Evolutionary conservation across 148 eudicot species (phyloP).

Genomic region (Salicornia ramosissima): DNA sequence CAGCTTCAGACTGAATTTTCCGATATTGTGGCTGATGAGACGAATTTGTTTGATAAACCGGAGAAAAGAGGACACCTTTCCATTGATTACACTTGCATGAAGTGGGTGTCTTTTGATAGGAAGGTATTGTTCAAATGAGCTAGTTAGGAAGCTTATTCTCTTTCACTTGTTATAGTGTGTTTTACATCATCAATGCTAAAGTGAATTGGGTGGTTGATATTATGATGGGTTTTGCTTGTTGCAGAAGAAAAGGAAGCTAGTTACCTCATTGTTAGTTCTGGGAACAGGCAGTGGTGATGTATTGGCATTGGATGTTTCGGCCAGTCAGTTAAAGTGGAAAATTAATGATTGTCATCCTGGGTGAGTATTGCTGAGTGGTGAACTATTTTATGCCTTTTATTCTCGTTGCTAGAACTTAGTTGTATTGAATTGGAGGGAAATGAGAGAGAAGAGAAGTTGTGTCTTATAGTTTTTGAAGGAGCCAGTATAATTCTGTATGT

Average conservation of each 20-base stretch:
- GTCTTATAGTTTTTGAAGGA: too few relatives aligned
- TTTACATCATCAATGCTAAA: neutral
- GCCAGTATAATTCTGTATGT: neutral
- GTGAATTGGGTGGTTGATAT: neutral
- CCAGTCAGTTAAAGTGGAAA: slow-evolving; percentile 88
- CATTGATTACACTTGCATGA: slow-evolving; percentile 93
- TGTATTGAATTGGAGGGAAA: neutral
- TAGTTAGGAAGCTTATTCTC: neutral
- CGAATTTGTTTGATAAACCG: slow-evolving; percentile 44
- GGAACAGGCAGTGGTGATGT: slow-evolving; percentile 96
- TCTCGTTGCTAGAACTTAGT: neutral
- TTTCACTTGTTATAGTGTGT: neutral
- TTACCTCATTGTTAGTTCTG: slow-evolving; percentile 58
- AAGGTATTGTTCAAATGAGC: slow-evolving; percentile 43
- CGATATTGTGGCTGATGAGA: slow-evolving; percentile 37
- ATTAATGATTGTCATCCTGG: slow-evolving; percentile 91
- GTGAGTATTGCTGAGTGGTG: slow-evolving; percentile 33
- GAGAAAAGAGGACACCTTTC: slow-evolving; percentile 78
- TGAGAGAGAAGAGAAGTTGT: neutral
- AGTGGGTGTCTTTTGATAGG: slow-evolving; percentile 65
- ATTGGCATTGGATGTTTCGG: slow-evolving; percentile 75
- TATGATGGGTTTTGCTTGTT: slow-evolving; percentile 1
- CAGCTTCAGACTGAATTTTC: slow-evolving; percentile 79
- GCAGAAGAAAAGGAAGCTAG: slow-evolving; percentile 84
- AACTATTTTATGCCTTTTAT: neutral